These are phyloP conservation scores for Diplogelasinospora grovesii DNA, from an alignment of 495 filamentous ascomycete species.

Conservation along the genomic window DNA sequence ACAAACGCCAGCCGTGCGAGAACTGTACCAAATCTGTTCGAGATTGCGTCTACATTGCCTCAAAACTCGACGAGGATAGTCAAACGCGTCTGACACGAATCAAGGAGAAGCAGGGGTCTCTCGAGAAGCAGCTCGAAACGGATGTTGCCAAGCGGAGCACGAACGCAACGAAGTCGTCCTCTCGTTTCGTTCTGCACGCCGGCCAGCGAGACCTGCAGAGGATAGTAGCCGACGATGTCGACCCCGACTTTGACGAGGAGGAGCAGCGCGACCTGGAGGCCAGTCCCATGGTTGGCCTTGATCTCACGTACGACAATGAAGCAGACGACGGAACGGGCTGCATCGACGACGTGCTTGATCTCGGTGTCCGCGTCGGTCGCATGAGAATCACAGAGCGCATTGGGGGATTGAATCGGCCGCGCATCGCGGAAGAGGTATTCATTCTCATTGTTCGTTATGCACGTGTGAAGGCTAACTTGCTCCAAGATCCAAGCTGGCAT, in stretches of 20 bases:
- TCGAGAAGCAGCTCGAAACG: constrained; percentile 55
- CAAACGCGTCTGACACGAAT: constrained; percentile 58
- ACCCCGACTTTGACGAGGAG: constrained; percentile 42
- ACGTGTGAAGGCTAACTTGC: neutral
- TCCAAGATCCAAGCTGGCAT: constrained; percentile 25
- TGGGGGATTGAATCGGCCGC: constrained; percentile 51
- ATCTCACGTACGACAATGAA: constrained; percentile 59
- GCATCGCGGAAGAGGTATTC: constrained; percentile 62
- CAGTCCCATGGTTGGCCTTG: constrained; percentile 48
- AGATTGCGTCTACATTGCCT: constrained; percentile 59
- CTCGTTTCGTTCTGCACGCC: neutral
- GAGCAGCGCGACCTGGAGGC: constrained; percentile 47
- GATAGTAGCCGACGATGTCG: constrained; percentile 41
- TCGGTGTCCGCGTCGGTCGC: constrained; percentile 62
- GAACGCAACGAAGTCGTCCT: neutral
- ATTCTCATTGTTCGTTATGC: neutral
- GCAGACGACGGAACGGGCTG: constrained; percentile 36
- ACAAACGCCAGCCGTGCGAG: constrained; percentile 64
- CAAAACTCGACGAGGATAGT: constrained; percentile 52
- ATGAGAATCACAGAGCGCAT: constrained; percentile 68
- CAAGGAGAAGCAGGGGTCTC: constrained; percentile 61
- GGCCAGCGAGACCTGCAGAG: constrained; percentile 16
- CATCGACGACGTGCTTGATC: constrained; percentile 56
- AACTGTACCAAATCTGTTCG: constrained; percentile 58
- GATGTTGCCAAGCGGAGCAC: constrained; percentile 39